A percentile compares a stretch with the other conserved stretches of the same genome.
These are phyloP conservation scores for Centrapalus pauciflorus DNA, from an alignment of 129 eudicot species.

Conservation along the genomic window DNA sequence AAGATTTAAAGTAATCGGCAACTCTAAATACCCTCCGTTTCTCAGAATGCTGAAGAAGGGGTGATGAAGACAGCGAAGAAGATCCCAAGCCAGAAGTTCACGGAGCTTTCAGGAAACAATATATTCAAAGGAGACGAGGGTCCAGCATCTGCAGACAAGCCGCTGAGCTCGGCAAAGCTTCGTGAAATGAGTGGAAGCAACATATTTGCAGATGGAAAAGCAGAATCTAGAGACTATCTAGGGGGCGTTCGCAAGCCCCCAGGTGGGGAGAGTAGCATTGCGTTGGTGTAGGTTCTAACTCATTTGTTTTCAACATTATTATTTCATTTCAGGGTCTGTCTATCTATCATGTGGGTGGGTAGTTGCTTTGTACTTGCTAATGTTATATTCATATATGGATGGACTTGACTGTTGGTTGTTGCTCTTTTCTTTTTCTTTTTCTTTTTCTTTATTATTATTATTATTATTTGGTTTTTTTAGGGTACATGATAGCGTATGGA, in stretches of 20 bases:
- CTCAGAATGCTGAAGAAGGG: slow-evolving; percentile 38
- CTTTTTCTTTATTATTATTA: too few species aligned
- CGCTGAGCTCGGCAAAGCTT: slow-evolving; percentile 71
- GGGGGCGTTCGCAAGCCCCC: slow-evolving; percentile 99
- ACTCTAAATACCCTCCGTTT: neutral
- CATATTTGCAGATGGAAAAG: slow-evolving; percentile 91
- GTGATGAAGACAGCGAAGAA: slow-evolving; percentile 82
- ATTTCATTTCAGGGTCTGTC: slow-evolving; percentile 2
- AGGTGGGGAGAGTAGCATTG: slow-evolving; percentile 97
- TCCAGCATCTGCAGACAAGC: slow-evolving; percentile 57
- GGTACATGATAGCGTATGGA: slow-evolving; percentile 24
- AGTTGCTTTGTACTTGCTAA: slow-evolving; percentile 24
- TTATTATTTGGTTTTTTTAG: slow-evolving; percentile 7
- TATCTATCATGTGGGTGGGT: neutral
- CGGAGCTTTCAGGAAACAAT: slow-evolving; percentile 77
- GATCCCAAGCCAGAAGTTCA: slow-evolving; percentile 72
- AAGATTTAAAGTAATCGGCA: too few species aligned
- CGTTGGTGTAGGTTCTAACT: slow-evolving; percentile 72
- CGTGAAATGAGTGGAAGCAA: slow-evolving; percentile 86
- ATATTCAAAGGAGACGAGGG: slow-evolving; percentile 73
- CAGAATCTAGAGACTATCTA: slow-evolving; percentile 72
- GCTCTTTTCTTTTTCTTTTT: too few species aligned
- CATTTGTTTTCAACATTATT: slow-evolving; percentile 20
- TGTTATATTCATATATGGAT: slow-evolving; percentile 15
- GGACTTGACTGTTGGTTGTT: slow-evolving; percentile 16